Conservation (phyloP, 2,329 filamentous ascomycete genomes). For the Trichocomaceae sp. region DNA sequence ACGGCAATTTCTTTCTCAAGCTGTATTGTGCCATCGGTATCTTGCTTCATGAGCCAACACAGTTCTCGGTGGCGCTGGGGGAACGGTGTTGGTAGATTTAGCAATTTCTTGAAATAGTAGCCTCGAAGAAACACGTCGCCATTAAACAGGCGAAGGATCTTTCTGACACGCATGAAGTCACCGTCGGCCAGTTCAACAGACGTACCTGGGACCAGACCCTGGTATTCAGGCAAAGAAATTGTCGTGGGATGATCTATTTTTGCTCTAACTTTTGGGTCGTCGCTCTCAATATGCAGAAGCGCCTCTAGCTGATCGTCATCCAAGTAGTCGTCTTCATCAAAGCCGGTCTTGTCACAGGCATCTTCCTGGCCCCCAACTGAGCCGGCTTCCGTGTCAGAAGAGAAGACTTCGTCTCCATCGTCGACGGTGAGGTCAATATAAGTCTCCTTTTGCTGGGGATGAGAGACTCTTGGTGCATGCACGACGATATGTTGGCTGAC, state of each 20-base stretch:
- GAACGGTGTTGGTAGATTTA: constrained; percentile 30
- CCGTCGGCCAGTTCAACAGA: constrained; percentile 34
- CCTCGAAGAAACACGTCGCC: constrained; percentile 33
- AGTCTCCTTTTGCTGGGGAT: not conserved
- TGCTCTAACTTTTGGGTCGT: constrained; percentile 8
- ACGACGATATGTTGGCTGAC: not conserved
- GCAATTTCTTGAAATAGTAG: constrained; percentile 28
- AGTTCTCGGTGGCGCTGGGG: constrained; percentile 41
- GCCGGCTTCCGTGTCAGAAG: constrained; percentile 5
- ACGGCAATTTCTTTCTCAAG: constrained; percentile 36
- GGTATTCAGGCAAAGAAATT: not conserved
- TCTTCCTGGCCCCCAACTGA: not conserved
- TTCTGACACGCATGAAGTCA: constrained; percentile 37
- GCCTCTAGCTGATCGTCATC: constrained; percentile 22
- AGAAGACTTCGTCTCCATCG: not conserved
- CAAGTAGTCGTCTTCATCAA: constrained; percentile 21
- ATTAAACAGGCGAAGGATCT: constrained; percentile 26
- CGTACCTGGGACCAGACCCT: constrained; percentile 21
- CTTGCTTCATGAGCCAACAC: constrained; percentile 36
- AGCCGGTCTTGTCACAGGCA: not conserved
- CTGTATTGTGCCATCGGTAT: constrained; percentile 14
- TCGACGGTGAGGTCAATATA: constrained; percentile 6
- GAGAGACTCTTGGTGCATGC: not conserved
- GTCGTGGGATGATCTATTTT: not conserved
- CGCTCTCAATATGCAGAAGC: constrained; percentile 17